Base-by-base conservation (phyloP, 2,329 filamentous ascomycete genomes). In the Didymella exigua region DNA sequence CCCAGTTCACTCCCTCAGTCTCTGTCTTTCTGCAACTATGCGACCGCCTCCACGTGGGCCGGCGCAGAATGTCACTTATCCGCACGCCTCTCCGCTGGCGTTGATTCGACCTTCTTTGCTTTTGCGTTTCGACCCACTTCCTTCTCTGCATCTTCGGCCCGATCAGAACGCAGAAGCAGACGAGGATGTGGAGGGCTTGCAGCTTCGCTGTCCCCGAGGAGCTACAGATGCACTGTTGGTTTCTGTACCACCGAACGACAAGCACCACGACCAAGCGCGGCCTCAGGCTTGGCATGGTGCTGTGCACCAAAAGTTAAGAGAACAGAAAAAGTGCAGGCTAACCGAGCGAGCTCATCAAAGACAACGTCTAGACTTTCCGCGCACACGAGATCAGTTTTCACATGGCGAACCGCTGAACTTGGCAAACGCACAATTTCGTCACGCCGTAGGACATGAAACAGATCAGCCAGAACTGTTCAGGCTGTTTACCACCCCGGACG, bases 101-200 rank as follows among this genome's bases (percentile, higher is more conserved):
- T 33, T 48, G 54, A 56, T 52, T 56, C 44, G 54, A 48, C 19
- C 47, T 21, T 43, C 30, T 30, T 47, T 44, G 13, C 40, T 40
- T 45, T 47, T 30, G 38, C 43, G 33, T 43, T 31, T 40, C 31
- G 43, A 48, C 44, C 54, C 48, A 52, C 48, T 52, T 40, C 41
- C 36, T 45, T 49, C 42, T 55, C 52, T 46, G 46, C 52, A 18
- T 21, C 46, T 42, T 55, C 52, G 52, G 52, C 52, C 52, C 52
- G 52, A 55, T 33, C 30, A 47, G 29, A 55, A 55, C 45, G 45
- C 49, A 44, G 38, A 49, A 54, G 38, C 30, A 33, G 31, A 26
- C 42, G 44, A 54, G n/a, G 37, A 41, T 19, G 7, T 21, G 13
- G 33, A 46, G 41, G 42, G 36, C 42, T 40, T 48, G 36, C 30